Base-by-base conservation (phyloP, 2,329 filamentous ascomycete species). In the Arthrobotrys sphaeroides region DNA sequence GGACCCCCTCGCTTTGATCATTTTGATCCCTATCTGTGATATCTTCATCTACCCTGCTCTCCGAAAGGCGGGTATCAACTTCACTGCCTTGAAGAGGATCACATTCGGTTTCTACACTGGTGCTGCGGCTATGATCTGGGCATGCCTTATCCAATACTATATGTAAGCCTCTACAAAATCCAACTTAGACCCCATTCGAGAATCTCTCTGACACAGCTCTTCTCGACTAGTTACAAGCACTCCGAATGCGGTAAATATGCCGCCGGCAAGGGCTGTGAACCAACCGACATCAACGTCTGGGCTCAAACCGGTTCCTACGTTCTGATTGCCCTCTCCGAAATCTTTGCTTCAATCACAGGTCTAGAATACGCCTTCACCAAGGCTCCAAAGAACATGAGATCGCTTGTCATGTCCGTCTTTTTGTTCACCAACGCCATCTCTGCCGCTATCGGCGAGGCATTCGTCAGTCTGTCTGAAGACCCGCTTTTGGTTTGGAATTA, bases 301-400 rank as follows among this genome's bases (percentile, higher is more conserved):
- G 84, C 84, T 2, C 86, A 88, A 81, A 84, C 82, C 24, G 82
- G 87, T 10, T 61, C 79, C 0, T 82, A 81, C 66, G 82, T 86
- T 10, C 82, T 88, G 2, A 84, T 86, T 72, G 86, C 84, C 77
- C 84, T 87, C 74, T 86, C 85, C 1, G 86, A 88, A 79, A 87
- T 87, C 79, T 85, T 88, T 77, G 84, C 85, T 1, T 86, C 85
- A 6, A 84, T 88, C 69, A 88, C 87, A 2, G 88, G 88, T 1
- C 88, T 90, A 78, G 90, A 93, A 81, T 92, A 91, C 77, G 91
- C 91, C 33, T 93, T 89, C 84, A 89, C 89, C 81, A 91, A 92
- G 83, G 90, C 90, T 0, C 91, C 91, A 18, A 88, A 87, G 80
- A 93, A 92, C 84, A 93, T 94, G 91, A 89, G 90, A 77, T 90